Percentiles rank a stretch among this genome's conserved stretches.
These are phyloP conservation scores for Fusarium sp. DNA, from an alignment of 2,329 filamentous ascomycete species.

Conservation along the genomic window DNA sequence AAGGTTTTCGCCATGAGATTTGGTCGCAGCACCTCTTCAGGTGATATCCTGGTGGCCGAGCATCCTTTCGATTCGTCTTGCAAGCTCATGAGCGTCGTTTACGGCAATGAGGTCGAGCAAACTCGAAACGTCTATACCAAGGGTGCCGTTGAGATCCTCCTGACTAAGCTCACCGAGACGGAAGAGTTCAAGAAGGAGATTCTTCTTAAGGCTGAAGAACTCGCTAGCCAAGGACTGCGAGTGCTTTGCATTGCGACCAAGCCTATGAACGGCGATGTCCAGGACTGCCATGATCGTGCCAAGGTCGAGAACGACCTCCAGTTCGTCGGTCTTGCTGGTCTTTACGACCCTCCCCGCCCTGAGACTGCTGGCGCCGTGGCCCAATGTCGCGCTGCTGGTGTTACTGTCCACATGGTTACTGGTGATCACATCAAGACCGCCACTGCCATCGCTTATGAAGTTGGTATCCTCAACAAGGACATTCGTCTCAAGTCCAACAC, in stretches of 20 bases:
- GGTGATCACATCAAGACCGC: slow-evolving; percentile 77
- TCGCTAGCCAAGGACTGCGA: slow-evolving; percentile 73
- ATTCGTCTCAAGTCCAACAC: slow-evolving; percentile 55
- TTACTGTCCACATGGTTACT: slow-evolving; percentile 77
- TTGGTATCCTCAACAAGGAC: slow-evolving; percentile 66
- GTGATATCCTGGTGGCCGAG: slow-evolving; percentile 67
- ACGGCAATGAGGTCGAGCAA: slow-evolving; percentile 54
- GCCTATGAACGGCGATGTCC: slow-evolving; percentile 52
- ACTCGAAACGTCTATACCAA: slow-evolving; percentile 65
- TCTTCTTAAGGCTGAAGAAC: slow-evolving; percentile 62
- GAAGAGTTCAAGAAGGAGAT: slow-evolving; percentile 61
- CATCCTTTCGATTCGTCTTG: slow-evolving; percentile 79
- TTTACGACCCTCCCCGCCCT: slow-evolving; percentile 77
- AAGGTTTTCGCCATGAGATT: slow-evolving; percentile 80
- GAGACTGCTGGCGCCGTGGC: slow-evolving; percentile 73
- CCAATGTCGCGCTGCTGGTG: slow-evolving; percentile 70
- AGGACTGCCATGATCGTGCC: slow-evolving; percentile 61
- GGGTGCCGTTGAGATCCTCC: slow-evolving; percentile 68
- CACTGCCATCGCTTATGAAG: slow-evolving; percentile 72
- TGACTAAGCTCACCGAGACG: slow-evolving; percentile 63
- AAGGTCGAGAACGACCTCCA: slow-evolving; percentile 67
- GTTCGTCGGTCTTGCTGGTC: slow-evolving; percentile 77
- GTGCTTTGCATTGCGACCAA: slow-evolving; percentile 74
- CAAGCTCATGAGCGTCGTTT: slow-evolving; percentile 81
- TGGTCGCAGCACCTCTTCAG: slow-evolving; percentile 61